These are phyloP conservation scores for Linum trigynum DNA, from an alignment of 345 rosid genomes.

Conservation along the genomic window DNA sequence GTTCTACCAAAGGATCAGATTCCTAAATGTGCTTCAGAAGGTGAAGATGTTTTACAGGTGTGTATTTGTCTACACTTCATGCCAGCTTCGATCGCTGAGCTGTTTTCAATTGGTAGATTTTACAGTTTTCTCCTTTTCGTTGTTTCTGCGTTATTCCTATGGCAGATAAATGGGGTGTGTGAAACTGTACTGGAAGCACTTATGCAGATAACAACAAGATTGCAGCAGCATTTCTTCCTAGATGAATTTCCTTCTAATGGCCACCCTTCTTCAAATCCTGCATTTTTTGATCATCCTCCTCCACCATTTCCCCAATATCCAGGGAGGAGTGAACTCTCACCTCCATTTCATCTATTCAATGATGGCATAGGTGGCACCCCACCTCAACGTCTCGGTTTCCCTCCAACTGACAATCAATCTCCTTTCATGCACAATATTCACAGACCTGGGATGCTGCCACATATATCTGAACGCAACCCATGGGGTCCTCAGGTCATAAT, in stretches of 20 bases:
- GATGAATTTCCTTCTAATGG: slow-evolving; percentile 38
- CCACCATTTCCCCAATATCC: slow-evolving; percentile 43
- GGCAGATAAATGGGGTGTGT: slow-evolving; percentile 54
- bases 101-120: slow-evolving; percentile 9
- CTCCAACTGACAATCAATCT: slow-evolving; percentile 41
- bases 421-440: slow-evolving; percentile 40
- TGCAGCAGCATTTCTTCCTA: slow-evolving; percentile 55
- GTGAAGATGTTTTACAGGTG: slow-evolving; percentile 78
- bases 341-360: slow-evolving; percentile 45
- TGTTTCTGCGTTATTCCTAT: slow-evolving; percentile 5
- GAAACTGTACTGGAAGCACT: slow-evolving; percentile 67
- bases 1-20: slow-evolving; percentile 58
- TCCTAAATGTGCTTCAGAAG: slow-evolving; percentile 65
- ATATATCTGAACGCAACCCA: slow-evolving; percentile 50
- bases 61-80: background rate
- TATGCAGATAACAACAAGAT: slow-evolving; percentile 54
- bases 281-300: slow-evolving; percentile 42
- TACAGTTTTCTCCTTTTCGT: background rate
- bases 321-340: slow-evolving; percentile 64
- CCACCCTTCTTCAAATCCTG: slow-evolving; percentile 36
- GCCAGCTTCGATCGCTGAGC: background rate
- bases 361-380: slow-evolving; percentile 42
- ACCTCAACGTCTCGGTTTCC: slow-evolving; percentile 42
- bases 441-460: slow-evolving; percentile 40
- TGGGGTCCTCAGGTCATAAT: slow-evolving; percentile 58